phyloP scores from a whole-genome alignment of 805 yeast genomes.

The Millerozyma acaciae region DNA sequence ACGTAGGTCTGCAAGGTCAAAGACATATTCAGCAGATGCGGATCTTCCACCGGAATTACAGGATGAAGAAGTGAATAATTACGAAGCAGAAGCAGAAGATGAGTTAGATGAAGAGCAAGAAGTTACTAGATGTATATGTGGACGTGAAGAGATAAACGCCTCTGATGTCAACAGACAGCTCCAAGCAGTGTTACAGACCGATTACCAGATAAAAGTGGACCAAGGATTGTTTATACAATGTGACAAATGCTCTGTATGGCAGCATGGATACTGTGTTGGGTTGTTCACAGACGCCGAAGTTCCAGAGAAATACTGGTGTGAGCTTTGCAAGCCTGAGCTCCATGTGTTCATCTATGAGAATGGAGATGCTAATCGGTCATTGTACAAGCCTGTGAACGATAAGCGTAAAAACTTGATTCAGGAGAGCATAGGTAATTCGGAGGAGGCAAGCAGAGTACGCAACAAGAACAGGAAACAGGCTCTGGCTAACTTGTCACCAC shows the following conservation, averaged over 20 bases:
- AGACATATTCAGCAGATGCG: slow-evolving; percentile 13
- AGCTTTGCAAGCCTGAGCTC: slow-evolving; percentile 78
- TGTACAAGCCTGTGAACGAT: slow-evolving; percentile 41
- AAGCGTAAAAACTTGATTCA: slow-evolving; percentile 32
- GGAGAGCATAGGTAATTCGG: slow-evolving; percentile 15
- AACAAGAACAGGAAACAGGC: slow-evolving; percentile 20
- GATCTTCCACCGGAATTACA: slow-evolving; percentile 10
- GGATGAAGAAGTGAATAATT: slow-evolving; percentile 16
- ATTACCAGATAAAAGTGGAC: slow-evolving; percentile 38
- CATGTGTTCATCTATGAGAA: slow-evolving; percentile 49
- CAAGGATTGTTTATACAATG: slow-evolving; percentile 75
- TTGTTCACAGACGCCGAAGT: slow-evolving; percentile 67
- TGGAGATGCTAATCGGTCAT: slow-evolving; percentile 25
- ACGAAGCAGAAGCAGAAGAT: slow-evolving; percentile 20
- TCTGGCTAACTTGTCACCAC: slow-evolving; percentile 15
- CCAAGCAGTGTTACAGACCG: slow-evolving; percentile 22
- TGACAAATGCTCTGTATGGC: slow-evolving; percentile 94
- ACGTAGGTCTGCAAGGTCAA: slow-evolving; percentile 28
- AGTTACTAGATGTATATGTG: slow-evolving; percentile 41
- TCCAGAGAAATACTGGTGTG: slow-evolving; percentile 96
- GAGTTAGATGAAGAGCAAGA: slow-evolving; percentile 38
- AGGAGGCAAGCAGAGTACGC: slow-evolving; percentile 7
- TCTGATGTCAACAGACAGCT: slow-evolving; percentile 22
- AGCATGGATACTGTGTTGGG: slow-evolving; percentile 95
- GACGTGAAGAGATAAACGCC: slow-evolving; percentile 33